Conservation (phyloP, 164 flowering plant species). For the Stephania japonica region DNA sequence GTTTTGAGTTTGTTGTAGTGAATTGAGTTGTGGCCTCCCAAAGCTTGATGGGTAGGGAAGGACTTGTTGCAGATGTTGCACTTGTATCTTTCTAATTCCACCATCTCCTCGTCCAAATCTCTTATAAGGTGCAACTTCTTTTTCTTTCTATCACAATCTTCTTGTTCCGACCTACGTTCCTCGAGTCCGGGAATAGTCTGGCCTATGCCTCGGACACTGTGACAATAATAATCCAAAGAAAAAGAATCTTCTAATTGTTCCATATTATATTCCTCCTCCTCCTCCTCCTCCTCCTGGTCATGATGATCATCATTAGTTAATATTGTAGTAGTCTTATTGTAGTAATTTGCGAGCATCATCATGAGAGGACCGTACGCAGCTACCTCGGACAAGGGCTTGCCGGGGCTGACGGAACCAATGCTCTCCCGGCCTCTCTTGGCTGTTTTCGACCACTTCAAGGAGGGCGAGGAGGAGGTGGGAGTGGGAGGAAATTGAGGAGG, state of each 20-base stretch:
- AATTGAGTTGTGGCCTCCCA: constrained; percentile 71
- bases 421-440: constrained; percentile 35
- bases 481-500: neutral
- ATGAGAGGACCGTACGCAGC: constrained; percentile 1
- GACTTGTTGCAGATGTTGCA: constrained; percentile 39
- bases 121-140: too few relatives aligned
- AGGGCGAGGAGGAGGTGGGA: neutral
- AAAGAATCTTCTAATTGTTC: neutral
- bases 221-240: too few relatives aligned
- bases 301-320: too few relatives aligned
- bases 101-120: too few relatives aligned
- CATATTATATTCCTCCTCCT: constrained; percentile 23
- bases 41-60: constrained; percentile 51
- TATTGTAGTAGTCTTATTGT: constrained; percentile 12
- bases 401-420: neutral
- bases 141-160: too few relatives aligned
- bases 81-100: constrained; percentile 34
- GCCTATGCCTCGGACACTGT: too few relatives aligned
- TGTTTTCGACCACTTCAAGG: constrained; percentile 30
- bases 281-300: constrained; percentile 8
- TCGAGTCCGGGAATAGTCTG: neutral
- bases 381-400: neutral
- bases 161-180: too few relatives aligned
- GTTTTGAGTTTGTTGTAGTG: constrained; percentile 33
- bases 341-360: too few relatives aligned